Conservation (phyloP, 2,329 filamentous ascomycete species). For the Colletotrichum costaricense region DNA sequence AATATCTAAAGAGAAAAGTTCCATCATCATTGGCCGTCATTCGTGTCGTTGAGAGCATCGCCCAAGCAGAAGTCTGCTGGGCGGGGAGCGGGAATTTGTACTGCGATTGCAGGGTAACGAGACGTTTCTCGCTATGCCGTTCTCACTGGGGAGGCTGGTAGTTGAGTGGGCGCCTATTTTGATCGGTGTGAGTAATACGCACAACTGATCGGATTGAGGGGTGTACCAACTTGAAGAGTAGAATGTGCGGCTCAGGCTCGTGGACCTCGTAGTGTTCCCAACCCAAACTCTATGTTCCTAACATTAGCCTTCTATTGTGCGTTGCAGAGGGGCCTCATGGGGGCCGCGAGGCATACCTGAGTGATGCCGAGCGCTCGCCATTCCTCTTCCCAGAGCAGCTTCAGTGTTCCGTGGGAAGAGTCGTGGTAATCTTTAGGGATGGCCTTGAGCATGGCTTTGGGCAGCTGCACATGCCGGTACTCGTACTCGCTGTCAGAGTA, state of each 20-base stretch:
- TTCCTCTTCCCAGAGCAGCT: constrained; percentile 97
- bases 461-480: constrained; percentile 97
- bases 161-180: constrained; percentile 80
- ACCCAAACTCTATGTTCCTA: constrained; percentile 81
- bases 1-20: constrained; percentile 39
- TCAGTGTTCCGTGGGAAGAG: constrained; percentile 87
- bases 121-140: constrained; percentile 19
- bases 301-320: constrained; percentile 11
- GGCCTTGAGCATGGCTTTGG: constrained; percentile 97
- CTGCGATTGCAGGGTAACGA: constrained; percentile 30
- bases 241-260: constrained; percentile 97
- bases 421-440: constrained; percentile 98
- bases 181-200: neutral
- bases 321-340: neutral
- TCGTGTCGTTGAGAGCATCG: constrained; percentile 34
- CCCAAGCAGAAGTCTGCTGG: constrained; percentile 20
- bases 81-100: constrained; percentile 23
- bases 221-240: constrained; percentile 91
- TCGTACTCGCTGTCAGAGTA: constrained; percentile 95
- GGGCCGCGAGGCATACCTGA: constrained; percentile 72
- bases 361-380: constrained; percentile 98
- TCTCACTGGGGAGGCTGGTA: constrained; percentile 78
- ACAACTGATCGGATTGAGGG: neutral
- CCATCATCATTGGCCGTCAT: constrained; percentile 37
- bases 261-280: constrained; percentile 99